These are phyloP conservation scores for Talaromyces albobiverticillius DNA, from an alignment of 2,329 filamentous ascomycete genomes.

Conservation along the genomic window DNA sequence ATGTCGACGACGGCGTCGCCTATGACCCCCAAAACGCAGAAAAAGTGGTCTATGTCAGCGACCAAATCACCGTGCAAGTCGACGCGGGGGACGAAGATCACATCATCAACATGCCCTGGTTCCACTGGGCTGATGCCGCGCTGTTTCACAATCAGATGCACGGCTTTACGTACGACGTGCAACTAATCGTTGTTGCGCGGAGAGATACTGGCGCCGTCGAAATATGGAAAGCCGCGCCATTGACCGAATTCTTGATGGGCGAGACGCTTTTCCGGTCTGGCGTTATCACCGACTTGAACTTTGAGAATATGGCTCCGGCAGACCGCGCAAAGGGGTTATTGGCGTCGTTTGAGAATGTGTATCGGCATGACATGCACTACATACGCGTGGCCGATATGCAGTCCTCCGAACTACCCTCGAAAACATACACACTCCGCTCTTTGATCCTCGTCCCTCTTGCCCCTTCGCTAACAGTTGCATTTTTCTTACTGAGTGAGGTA, in stretches of 20 bases:
- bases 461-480: constrained; percentile 2
- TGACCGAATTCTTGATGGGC: not conserved
- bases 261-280: not conserved
- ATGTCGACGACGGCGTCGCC: not conserved
- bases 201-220: not conserved
- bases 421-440: constrained; percentile 7
- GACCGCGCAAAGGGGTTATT: not conserved
- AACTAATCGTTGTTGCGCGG: constrained; percentile 2
- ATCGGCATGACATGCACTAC: too few species aligned
- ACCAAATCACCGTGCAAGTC: not conserved
- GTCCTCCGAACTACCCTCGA: not conserved
- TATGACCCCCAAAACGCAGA: not conserved
- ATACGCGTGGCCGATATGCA: too few species aligned
- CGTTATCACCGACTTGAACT: not conserved
- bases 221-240: constrained; percentile 10
- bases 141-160: constrained; percentile 13
- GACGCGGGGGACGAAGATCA: constrained; percentile 2
- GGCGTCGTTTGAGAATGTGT: constrained; percentile 2
- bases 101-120: constrained; percentile 15
- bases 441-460: constrained; percentile 4
- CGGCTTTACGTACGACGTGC: not conserved
- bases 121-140: constrained; percentile 3
- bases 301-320: not conserved
- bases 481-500: not conserved
- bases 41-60: constrained; percentile 7